A percentile compares a stretch with the other conserved stretches of the same genome.
phyloP scores from a whole-genome alignment of 768 basidiomycete species.

The Lactarius hengduanensis region DNA sequence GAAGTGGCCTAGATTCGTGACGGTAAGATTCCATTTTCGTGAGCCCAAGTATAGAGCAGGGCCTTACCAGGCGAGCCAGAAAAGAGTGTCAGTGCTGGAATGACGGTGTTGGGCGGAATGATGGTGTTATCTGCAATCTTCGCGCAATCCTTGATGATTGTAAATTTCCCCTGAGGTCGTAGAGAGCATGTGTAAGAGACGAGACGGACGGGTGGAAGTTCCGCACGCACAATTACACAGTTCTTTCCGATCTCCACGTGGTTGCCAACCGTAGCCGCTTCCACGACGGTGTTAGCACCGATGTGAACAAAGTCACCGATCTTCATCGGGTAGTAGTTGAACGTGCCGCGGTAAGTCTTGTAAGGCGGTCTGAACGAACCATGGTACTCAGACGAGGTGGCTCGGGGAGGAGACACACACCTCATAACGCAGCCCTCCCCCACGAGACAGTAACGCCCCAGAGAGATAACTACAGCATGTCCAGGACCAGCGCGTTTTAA shows the following conservation, averaged over 20 bases:
- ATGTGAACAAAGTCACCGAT: slow-evolving; percentile 95
- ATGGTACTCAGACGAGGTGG: neutral
- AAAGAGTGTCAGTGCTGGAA: slow-evolving; percentile 85
- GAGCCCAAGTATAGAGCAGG: neutral
- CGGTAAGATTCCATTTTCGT: neutral
- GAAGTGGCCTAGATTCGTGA: slow-evolving; percentile 58
- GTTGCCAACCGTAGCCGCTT: slow-evolving; percentile 93
- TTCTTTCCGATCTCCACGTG: slow-evolving; percentile 95
- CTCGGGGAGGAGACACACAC: slow-evolving; percentile 38
- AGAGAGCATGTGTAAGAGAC: too few relatives aligned
- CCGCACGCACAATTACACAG: slow-evolving; percentile 87
- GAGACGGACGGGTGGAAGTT: slow-evolving; percentile 13
- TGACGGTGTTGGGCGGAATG: slow-evolving; percentile 87
- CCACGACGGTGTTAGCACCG: slow-evolving; percentile 83
- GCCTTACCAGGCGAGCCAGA: slow-evolving; percentile 82
- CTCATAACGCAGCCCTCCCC: slow-evolving; percentile 89
- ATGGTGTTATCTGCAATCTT: slow-evolving; percentile 87
- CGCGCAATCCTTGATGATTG: slow-evolving; percentile 94
- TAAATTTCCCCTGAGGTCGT: slow-evolving; percentile 79
- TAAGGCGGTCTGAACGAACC: slow-evolving; percentile 66
- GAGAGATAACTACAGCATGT: slow-evolving; percentile 89
- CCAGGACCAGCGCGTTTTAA: slow-evolving; percentile 85
- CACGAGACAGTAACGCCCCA: slow-evolving; percentile 90
- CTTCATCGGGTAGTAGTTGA: slow-evolving; percentile 98
- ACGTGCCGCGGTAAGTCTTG: slow-evolving; percentile 85